Base-by-base conservation (phyloP, 495 filamentous ascomycete genomes). In the Lindgomyces ingoldianus region DNA sequence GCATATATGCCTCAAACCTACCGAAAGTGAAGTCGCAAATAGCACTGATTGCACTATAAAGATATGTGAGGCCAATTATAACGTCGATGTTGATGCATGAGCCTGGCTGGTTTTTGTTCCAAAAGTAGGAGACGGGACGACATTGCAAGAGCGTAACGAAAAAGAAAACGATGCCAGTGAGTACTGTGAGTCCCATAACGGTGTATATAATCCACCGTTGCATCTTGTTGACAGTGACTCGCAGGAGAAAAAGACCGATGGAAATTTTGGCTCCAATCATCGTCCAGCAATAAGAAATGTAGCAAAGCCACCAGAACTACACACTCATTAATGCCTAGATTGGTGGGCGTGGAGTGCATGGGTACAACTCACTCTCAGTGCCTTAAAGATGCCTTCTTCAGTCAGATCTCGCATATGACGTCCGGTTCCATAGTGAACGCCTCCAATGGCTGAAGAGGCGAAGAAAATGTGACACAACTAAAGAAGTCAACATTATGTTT, bases 101-200 rank as follows among this genome's bases (percentile, higher is more conserved):
- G 6, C 77, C 76, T 16, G 62, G 49, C 60, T 73, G 70, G 11
- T 56, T 46, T 12, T 14, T 54, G 25, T 66, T 46, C 73, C 78
- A 81, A 57, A 79, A 80, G 57, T 74, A 74, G 4, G 64, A 69
- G 1, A 73, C 30, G 14, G 63, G 63, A 10, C 3, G n/a, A 64
- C 81, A 83, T 61, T 82, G 79, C 19, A 83, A 71, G 30, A 79
- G 33, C 3, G 76, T 55, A 62, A 75, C 70, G 50, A 79, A 60
- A 33, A 81, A 72, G 66, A 79, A 75, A 70, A 72, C 80, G 44
- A 62, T 63, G 18, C 62, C 21, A 54, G 74, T 64, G 39, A 73
- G 74, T 45, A 77, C n/a, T 8, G 69, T 67, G 0, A 73, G 62
- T 1, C 66, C 47, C 24, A 55, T 45, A 19, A 73, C 60, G 10